Percentiles rank a stretch among this genome's conserved stretches.
Conservation (phyloP, 2,329 filamentous ascomycete genomes). For the Diaporthe sp. region DNA sequence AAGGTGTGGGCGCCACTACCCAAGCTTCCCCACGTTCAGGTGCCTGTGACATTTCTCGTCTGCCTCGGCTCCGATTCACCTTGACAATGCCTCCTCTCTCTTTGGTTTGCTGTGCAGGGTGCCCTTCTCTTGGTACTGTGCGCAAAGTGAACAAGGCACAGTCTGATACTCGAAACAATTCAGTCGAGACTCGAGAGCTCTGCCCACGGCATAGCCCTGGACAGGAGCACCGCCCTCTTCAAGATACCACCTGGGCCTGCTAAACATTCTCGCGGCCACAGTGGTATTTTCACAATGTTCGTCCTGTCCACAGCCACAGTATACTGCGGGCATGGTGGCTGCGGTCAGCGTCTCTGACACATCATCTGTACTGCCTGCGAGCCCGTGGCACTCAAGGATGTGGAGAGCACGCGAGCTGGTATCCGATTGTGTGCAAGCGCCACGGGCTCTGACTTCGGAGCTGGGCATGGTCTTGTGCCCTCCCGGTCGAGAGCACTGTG, state of each 20-base stretch:
- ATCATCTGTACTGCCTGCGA: neutral
- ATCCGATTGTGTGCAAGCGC: conserved; percentile 35
- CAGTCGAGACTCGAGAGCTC: neutral
- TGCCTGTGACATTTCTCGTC: neutral
- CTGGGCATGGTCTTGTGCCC: neutral
- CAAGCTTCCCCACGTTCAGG: conserved; percentile 21
- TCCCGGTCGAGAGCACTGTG: neutral
- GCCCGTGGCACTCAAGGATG: neutral
- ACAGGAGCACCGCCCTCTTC: neutral
- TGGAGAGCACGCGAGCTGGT: conserved; percentile 34
- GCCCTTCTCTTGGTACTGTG: neutral
- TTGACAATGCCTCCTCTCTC: neutral
- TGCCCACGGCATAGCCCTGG: neutral
- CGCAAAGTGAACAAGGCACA: neutral
- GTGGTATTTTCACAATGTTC: neutral
- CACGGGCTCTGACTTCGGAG: neutral
- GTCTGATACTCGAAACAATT: neutral
- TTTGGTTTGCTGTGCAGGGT: neutral
- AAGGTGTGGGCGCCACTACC: neutral
- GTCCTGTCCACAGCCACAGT: neutral
- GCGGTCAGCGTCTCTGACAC: neutral
- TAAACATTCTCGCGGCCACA: neutral
- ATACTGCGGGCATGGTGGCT: neutral
- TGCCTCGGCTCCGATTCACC: conserved; percentile 7
- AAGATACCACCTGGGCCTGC: neutral